Evolutionary conservation across 2,329 filamentous ascomycete genomes (phyloP).

Genomic region (Rhinocladiella similis): DNA sequence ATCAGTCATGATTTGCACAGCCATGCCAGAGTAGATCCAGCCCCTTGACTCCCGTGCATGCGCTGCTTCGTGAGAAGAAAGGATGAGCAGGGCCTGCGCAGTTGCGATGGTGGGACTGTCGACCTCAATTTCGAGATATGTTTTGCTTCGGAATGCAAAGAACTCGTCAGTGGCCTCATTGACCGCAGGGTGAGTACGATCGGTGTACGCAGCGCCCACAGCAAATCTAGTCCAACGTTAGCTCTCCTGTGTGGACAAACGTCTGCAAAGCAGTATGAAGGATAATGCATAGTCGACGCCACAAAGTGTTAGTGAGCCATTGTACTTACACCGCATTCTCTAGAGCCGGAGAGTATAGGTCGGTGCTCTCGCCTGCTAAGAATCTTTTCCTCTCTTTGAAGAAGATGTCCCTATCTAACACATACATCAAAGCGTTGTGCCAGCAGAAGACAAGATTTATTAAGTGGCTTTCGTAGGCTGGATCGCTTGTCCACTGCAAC

Average conservation of each 20-base stretch:
- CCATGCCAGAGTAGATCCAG: constrained; percentile 50
- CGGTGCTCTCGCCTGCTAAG: constrained; percentile 35
- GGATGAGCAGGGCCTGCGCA: constrained; percentile 47
- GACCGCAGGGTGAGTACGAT: constrained; percentile 3
- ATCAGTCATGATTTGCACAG: constrained; percentile 47
- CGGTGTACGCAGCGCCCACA: constrained; percentile 7
- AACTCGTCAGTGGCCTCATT: constrained; percentile 8
- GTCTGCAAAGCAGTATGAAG: no score
- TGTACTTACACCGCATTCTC: constrained; percentile 40
- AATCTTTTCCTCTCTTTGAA: constrained; percentile 18
- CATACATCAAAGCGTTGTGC: constrained; percentile 49
- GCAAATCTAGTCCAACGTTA: neutral
- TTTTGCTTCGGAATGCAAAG: constrained; percentile 43
- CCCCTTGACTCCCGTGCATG: constrained; percentile 46
- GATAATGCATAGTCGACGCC: no score
- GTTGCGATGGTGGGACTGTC: constrained; percentile 51
- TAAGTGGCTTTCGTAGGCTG: constrained; percentile 45
- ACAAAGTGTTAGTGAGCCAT: no score
- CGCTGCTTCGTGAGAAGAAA: constrained; percentile 48
- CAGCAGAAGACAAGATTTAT: constrained; percentile 49
- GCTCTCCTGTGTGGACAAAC: neutral
- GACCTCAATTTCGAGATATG: constrained; percentile 48
- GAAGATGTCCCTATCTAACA: constrained; percentile 47
- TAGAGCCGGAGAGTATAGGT: constrained; percentile 43
- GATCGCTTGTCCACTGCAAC: constrained; percentile 42